These are phyloP conservation scores for Acaromyces ingoldii DNA, from an alignment of 1,284 basidiomycete genomes.

Conservation along the genomic window DNA sequence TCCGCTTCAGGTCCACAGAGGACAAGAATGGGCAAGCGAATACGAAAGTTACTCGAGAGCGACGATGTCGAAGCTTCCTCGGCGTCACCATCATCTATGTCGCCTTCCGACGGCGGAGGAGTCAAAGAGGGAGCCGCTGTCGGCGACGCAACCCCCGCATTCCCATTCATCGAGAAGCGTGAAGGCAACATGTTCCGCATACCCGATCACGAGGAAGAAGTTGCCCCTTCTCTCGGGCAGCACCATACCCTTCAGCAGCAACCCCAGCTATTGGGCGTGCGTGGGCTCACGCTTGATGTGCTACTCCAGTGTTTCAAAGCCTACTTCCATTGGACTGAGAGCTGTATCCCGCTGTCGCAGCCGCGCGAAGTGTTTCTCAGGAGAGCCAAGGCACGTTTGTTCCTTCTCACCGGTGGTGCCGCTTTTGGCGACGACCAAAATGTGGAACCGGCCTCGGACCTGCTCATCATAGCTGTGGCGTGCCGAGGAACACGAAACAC, in stretches of 20 bases:
- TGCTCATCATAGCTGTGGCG: background rate
- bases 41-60: background rate
- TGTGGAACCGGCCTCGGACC: background rate
- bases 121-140: too few species aligned
- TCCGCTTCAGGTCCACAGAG: background rate
- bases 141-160: too few species aligned
- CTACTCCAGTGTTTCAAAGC: background rate
- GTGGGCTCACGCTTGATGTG: background rate
- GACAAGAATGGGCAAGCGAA: background rate
- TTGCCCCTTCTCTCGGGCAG: background rate
- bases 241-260: background rate
- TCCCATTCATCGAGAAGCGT: too few species aligned
- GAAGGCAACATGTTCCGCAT: background rate
- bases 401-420: background rate
- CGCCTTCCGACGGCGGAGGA: too few species aligned
- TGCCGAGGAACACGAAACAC: background rate
- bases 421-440: background rate
- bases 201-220: background rate
- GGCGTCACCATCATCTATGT: too few species aligned
- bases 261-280: background rate
- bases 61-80: background rate
- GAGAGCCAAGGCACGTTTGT: background rate
- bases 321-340: background rate
- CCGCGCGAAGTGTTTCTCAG: background rate
- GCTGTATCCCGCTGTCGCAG: background rate